Conservation (phyloP, 805 yeast species). For the Cyberlindnera samutprakarnensis region DNA sequence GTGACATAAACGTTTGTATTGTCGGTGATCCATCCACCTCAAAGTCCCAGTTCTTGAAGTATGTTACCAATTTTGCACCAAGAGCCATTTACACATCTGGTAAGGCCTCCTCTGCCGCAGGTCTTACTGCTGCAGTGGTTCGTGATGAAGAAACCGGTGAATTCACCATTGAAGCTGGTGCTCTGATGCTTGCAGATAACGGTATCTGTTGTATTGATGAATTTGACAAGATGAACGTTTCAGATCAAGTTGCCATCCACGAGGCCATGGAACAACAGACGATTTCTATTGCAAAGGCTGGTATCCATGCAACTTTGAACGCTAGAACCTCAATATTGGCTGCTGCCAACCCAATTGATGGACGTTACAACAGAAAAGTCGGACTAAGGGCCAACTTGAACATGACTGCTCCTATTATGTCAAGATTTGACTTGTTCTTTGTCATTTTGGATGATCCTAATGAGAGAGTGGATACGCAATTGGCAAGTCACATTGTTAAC, state of each 20-base stretch:
- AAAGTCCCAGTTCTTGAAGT: conserved; percentile 90
- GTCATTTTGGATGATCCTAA: conserved; percentile 94
- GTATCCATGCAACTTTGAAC: conserved; percentile 94
- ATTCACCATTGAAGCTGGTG: conserved; percentile 97
- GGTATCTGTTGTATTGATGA: conserved; percentile 99
- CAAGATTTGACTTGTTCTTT: conserved; percentile 92
- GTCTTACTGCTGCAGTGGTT: conserved; percentile 96
- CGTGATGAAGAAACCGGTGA: conserved; percentile 97
- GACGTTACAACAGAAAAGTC: conserved; percentile 83
- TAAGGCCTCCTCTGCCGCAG: conserved; percentile 97
- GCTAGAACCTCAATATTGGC: conserved; percentile 96
- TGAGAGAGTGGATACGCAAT: conserved; percentile 78
- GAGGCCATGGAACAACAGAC: conserved; percentile 99
- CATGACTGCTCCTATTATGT: conserved; percentile 99
- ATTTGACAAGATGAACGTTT: conserved; percentile 93
- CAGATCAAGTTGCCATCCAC: conserved; percentile 97
- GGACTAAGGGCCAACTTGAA: conserved; percentile 80
- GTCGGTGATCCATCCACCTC: conserved; percentile 99
- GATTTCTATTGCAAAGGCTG: conserved; percentile 96
- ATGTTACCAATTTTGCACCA: conserved; percentile 86
- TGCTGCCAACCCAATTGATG: conserved; percentile 99
- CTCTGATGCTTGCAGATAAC: conserved; percentile 95
- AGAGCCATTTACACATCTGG: conserved; percentile 96
- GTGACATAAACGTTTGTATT: conserved; percentile 92
- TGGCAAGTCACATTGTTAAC: conserved; percentile 89